Evolutionary conservation across 2,329 filamentous ascomycete species (phyloP), one percentile per base, ranked within the genome.

Genomic region (Gaeumannomyces sp.): DNA sequence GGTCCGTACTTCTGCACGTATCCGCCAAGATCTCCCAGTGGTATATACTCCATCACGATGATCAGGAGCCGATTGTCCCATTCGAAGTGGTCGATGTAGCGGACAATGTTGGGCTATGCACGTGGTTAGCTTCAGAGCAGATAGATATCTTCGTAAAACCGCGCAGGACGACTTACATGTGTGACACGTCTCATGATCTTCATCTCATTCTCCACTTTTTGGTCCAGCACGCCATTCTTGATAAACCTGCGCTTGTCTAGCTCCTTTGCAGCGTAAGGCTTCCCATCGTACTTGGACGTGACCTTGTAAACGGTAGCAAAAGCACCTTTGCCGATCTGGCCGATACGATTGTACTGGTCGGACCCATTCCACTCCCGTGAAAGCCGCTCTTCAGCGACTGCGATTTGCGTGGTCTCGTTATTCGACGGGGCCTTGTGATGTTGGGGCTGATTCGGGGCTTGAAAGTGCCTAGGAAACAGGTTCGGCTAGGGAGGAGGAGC

Each of bases 201-300:
- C 89, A 99, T 94, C 78, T 99, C 95, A 71, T 96, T 97, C 73
- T 97, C 92, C 19, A 98, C 90, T 75, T 96, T 97, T 69, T 93
- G 89, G 71, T 97, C 93, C 28, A 97, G 77, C 27, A 93, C 82
- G 2, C 93, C 93, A 70, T 97, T 95, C 78, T 96, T 97, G 80
- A 97, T 91, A 73, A 97, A 96, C 25, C 89, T 88, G 63, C 91
- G 87, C 78, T 97, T 98, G 76, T 97, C 93, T 4, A 99, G 85
- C 76, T 98, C 93, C 75, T 99, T 99, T 19, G 93, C 93, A 5
- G 95, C 95, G 72, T 90, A 96, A 0, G 94, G 86, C 35, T 86
- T 81, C 1, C 95, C 95, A 72, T 95, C 88, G 71, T 87, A 90
- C 76, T 93, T 96, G 25, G 89, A 89, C 0, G 94, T 94, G 31